These are phyloP conservation scores for Podaxis carcinomalis DNA, from an alignment of 768 basidiomycete genomes.

Conservation along the genomic window DNA sequence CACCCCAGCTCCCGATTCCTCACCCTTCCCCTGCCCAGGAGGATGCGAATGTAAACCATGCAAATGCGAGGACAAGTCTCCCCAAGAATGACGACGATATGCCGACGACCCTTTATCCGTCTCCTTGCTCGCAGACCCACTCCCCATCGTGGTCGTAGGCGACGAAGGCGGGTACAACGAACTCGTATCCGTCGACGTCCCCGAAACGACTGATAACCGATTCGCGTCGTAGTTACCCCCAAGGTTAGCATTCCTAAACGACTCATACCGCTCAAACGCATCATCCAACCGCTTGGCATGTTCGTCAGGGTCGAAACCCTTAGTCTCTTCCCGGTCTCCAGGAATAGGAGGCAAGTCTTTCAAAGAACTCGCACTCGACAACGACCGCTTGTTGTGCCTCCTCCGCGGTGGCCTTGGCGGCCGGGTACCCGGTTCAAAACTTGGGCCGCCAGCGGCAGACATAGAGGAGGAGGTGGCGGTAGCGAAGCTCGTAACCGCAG, in stretches of 20 bases:
- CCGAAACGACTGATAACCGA: slow-evolving; percentile 62
- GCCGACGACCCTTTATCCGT: neutral
- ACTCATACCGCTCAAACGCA: slow-evolving; percentile 86
- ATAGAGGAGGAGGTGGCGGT: neutral
- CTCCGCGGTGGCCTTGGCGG: neutral
- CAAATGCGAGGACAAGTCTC: slow-evolving; percentile 12
- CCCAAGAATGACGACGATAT: neutral
- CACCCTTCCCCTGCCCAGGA: neutral
- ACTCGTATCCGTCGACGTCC: slow-evolving; percentile 25
- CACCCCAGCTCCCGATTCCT: slow-evolving; percentile 5
- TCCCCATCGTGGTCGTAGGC: slow-evolving; percentile 31
- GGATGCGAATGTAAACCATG: slow-evolving; percentile 1
- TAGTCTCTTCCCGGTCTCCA: slow-evolving; percentile 9
- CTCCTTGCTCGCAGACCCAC: slow-evolving; percentile 14
- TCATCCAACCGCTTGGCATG: slow-evolving; percentile 59
- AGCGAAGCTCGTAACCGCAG: neutral
- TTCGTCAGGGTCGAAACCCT: slow-evolving; percentile 25
- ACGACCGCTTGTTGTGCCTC: neutral
- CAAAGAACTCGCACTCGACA: neutral
- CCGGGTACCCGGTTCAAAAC: neutral
- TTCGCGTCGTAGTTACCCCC: slow-evolving; percentile 29
- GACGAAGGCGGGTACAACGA: slow-evolving; percentile 27
- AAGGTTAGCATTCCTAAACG: slow-evolving; percentile 56
- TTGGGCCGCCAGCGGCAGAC: neutral
- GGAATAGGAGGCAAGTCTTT: slow-evolving; percentile 6